These are phyloP conservation scores for Trichoderma harzianum DNA, from an alignment of 2,329 filamentous ascomycete genomes.

Conservation along the genomic window DNA sequence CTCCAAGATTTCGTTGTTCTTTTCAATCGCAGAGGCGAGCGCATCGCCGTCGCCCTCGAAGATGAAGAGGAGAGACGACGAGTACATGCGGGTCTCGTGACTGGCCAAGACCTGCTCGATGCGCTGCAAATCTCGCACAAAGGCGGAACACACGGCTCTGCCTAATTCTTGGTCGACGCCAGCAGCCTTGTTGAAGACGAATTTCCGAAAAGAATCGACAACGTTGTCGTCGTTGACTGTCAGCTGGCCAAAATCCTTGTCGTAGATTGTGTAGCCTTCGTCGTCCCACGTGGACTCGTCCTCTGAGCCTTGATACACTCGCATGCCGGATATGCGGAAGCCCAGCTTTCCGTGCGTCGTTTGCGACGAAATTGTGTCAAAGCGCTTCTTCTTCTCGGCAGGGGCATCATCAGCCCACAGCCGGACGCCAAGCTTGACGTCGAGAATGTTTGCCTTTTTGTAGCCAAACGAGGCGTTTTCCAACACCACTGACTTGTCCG, in stretches of 20 bases:
- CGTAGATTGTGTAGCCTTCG: conserved; percentile 57
- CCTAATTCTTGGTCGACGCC: conserved; percentile 58
- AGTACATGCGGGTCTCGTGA: conserved; percentile 63
- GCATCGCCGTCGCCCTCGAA: conserved; percentile 61
- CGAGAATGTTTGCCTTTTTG: conserved; percentile 81
- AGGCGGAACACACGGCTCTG: conserved; percentile 52
- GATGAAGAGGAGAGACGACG: conserved; percentile 58
- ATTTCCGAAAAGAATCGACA: conserved; percentile 51
- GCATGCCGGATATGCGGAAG: conserved; percentile 64
- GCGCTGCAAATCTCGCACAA: conserved; percentile 50
- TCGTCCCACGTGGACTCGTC: conserved; percentile 49
- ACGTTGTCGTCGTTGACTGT: conserved; percentile 53
- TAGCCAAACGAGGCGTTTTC: conserved; percentile 82
- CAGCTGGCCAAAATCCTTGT: conserved; percentile 60
- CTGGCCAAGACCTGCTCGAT: conserved; percentile 52
- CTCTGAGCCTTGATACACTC: conserved; percentile 56
- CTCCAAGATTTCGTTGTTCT: conserved; percentile 50
- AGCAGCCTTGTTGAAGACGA: conserved; percentile 56
- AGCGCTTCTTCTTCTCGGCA: conserved; percentile 55
- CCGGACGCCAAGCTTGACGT: conserved; percentile 83
- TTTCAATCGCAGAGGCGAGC: conserved; percentile 49
- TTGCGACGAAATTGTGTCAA: conserved; percentile 55
- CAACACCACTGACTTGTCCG: conserved; percentile 76
- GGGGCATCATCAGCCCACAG: conserved; percentile 78
- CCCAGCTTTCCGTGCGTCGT: conserved; percentile 60